Percentiles rank a stretch among this genome's conserved stretches.
Conservation (phyloP, 176 grass and related monocot genomes). For the Lolium perenne region DNA sequence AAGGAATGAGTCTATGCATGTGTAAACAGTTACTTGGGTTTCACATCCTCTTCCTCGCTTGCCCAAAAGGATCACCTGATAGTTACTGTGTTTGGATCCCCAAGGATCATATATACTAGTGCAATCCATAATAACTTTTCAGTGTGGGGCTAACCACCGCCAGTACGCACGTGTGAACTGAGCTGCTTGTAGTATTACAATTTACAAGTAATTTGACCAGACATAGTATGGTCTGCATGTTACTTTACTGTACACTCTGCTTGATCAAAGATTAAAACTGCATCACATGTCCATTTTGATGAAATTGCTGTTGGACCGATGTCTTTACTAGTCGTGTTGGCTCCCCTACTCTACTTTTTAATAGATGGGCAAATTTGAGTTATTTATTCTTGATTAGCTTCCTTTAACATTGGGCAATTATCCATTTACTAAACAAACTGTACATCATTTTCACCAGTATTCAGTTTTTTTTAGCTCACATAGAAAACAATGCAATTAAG, state of each 20-base stretch:
- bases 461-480: slow-evolving; percentile 26
- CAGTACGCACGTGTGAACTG: not conserved
- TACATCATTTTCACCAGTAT: not conserved
- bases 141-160: not conserved
- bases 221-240: not conserved
- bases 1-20: not conserved
- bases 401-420: not conserved
- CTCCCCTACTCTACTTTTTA: not conserved
- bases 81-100: slow-evolving; percentile 10
- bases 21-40: not conserved
- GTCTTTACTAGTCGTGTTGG: not conserved
- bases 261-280: slow-evolving; percentile 10
- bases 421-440: slow-evolving; percentile 16
- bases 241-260: slow-evolving; percentile 1
- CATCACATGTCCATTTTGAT: slow-evolving; percentile 4
- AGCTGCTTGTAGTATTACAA: not conserved
- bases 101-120: slow-evolving; percentile 7
- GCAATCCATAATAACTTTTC: slow-evolving; percentile 16
- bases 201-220: slow-evolving; percentile 4
- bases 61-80: not conserved
- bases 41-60: not conserved
- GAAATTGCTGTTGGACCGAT: slow-evolving; percentile 28
- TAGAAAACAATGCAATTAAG: not conserved
- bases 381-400: slow-evolving; percentile 17
- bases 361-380: not conserved